A percentile compares a stretch with the other conserved stretches of the same genome.
Evolutionary conservation across 257 asterid genomes (phyloP).

Genomic region (Verbascum thapsus): DNA sequence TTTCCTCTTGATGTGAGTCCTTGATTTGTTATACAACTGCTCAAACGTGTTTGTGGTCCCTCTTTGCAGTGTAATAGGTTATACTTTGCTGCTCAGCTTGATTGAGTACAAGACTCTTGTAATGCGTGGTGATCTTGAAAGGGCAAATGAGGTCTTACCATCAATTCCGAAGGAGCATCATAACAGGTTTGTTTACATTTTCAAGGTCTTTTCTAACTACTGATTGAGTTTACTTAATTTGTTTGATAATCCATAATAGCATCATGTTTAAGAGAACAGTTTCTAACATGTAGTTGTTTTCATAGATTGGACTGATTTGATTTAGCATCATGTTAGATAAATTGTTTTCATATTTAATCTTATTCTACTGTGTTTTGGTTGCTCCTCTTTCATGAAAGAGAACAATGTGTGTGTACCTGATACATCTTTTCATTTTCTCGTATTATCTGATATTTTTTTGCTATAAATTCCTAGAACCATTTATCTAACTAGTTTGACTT

Average conservation of each 20-base stretch:
- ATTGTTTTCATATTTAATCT: no score
- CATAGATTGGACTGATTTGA: no score
- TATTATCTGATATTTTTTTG: constrained; percentile 14
- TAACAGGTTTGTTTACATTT: constrained; percentile 56
- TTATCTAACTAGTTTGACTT: constrained; percentile 26
- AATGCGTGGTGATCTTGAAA: constrained; percentile 92
- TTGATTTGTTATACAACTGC: constrained; percentile 15
- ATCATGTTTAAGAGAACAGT: constrained; percentile 5
- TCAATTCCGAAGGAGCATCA: constrained; percentile 91
- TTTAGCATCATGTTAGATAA: no score
- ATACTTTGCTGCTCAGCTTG: constrained; percentile 83
- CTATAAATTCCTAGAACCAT: not conserved
- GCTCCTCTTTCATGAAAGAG: no score
- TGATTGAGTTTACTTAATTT: constrained; percentile 6
- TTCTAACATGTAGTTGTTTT: constrained; percentile 13
- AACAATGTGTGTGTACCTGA: no score
- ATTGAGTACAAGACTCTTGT: constrained; percentile 96
- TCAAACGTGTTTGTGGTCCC: constrained; percentile 18
- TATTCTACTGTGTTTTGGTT: no score
- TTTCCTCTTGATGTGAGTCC: constrained; percentile 6
- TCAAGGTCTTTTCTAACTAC: not conserved
- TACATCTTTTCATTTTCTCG: constrained; percentile 22
- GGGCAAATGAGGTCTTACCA: constrained; percentile 80
- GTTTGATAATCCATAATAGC: no score
- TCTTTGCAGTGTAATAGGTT: constrained; percentile 77